These are phyloP conservation scores for Verticillium nonalfalfae DNA, from an alignment of 2,329 filamentous ascomycete species.

Conservation along the genomic window DNA sequence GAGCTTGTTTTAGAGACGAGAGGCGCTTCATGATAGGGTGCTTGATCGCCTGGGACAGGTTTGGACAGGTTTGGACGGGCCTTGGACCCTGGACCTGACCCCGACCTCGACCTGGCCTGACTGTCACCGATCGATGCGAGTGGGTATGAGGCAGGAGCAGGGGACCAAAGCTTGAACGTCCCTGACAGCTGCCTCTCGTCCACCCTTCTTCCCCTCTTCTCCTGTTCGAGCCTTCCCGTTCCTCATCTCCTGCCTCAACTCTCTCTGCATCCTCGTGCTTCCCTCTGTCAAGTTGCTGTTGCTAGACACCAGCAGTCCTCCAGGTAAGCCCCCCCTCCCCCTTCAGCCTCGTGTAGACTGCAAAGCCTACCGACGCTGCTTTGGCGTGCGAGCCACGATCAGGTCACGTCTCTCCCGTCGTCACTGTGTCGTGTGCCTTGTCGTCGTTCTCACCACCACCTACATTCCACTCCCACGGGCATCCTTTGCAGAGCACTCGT, in stretches of 20 bases:
- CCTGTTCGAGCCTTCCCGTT: slow-evolving; percentile 5
- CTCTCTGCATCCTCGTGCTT: neutral
- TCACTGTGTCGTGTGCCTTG: neutral
- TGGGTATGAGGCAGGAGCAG: neutral
- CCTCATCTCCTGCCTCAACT: slow-evolving; percentile 2
- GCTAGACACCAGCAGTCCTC: neutral
- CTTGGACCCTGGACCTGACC: neutral
- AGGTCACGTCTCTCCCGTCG: neutral
- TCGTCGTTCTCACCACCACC: neutral
- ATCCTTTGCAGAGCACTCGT: neutral
- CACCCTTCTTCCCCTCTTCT: slow-evolving; percentile 3
- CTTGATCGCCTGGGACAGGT: neutral
- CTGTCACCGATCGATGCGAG: neutral
- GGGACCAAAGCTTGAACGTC: neutral
- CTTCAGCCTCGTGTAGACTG: neutral
- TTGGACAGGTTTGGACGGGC: neutral
- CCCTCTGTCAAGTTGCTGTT: neutral
- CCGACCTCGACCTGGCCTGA: neutral
- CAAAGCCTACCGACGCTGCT: neutral
- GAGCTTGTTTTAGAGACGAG: neutral
- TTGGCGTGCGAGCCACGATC: neutral
- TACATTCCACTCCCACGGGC: neutral
- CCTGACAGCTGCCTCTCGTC: neutral
- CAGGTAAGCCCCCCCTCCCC: neutral
- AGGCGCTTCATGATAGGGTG: neutral